Evolutionary conservation across 1,284 basidiomycete genomes (phyloP).

Genomic region (Leccinum fallax): DNA sequence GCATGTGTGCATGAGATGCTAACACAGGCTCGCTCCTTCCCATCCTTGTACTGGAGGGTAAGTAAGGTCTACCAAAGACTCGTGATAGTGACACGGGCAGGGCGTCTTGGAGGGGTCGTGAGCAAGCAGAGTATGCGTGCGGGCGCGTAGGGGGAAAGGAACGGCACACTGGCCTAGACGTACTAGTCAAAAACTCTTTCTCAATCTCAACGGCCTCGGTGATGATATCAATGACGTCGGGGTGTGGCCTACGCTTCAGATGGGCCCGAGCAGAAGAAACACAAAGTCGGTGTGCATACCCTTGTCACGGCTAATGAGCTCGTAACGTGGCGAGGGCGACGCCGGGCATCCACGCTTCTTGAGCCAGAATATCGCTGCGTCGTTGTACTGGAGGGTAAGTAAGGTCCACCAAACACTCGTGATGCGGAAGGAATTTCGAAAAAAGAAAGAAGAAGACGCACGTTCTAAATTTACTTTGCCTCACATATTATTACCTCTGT

Average conservation of each 20-base stretch:
- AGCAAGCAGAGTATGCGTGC: neutral
- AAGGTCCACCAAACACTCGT: too few relatives aligned
- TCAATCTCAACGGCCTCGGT: constrained; percentile 83
- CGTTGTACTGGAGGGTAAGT: too few relatives aligned
- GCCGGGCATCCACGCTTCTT: constrained; percentile 99
- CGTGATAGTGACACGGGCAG: constrained; percentile 59
- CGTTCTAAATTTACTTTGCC: too few relatives aligned
- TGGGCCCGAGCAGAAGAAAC: constrained; percentile 87
- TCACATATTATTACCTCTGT: too few relatives aligned
- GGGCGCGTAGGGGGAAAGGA: neutral
- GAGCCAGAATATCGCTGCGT: constrained; percentile 94
- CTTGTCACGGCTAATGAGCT: constrained; percentile 96
- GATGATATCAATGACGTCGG: constrained; percentile 80
- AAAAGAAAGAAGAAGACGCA: too few relatives aligned
- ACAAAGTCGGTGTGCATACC: constrained; percentile 99
- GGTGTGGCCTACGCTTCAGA: constrained; percentile 77
- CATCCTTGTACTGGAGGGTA: too few relatives aligned
- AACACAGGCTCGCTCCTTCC: too few relatives aligned
- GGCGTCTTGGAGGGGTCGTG: constrained; percentile 48
- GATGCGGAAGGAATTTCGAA: too few relatives aligned
- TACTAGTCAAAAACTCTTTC: constrained; percentile 80
- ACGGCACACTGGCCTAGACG: constrained; percentile 2
- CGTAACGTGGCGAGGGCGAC: constrained; percentile 88
- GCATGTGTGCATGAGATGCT: too few relatives aligned
- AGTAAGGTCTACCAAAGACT: too few relatives aligned